Evolutionary conservation across 495 filamentous ascomycete species (phyloP).

Genomic region (Neurospora tetrasperma): DNA sequence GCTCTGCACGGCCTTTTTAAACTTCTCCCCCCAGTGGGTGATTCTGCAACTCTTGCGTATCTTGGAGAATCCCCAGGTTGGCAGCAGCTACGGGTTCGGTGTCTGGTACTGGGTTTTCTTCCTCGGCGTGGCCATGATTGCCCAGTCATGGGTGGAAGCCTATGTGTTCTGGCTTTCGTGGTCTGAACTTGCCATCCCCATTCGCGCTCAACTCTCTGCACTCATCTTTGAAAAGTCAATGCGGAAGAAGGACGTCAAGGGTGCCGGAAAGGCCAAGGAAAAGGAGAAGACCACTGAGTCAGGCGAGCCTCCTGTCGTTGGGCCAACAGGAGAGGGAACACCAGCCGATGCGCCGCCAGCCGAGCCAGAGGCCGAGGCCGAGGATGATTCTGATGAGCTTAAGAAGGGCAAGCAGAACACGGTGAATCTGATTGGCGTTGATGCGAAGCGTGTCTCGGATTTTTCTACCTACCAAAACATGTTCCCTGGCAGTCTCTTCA

Average conservation of each 20-base stretch:
- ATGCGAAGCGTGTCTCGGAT: constrained; percentile 62
- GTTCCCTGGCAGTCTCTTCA: constrained; percentile 50
- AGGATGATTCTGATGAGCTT: constrained; percentile 42
- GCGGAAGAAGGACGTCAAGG: constrained; percentile 67
- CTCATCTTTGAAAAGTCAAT: constrained; percentile 70
- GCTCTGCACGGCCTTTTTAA: constrained; percentile 41
- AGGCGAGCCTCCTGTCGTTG: constrained; percentile 13
- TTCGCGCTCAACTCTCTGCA: constrained; percentile 60
- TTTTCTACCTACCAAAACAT: constrained; percentile 56
- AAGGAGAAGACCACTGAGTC: constrained; percentile 15
- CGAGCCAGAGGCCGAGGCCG: constrained; percentile 24
- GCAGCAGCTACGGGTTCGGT: constrained; percentile 30
- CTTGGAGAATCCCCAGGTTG: constrained; percentile 48
- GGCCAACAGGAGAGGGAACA: constrained; percentile 14
- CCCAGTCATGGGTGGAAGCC: constrained; percentile 47
- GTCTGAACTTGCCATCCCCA: constrained; percentile 50
- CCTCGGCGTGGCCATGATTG: constrained; percentile 47
- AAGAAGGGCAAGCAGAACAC: constrained; percentile 60
- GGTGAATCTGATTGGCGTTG: constrained; percentile 72
- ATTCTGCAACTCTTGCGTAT: constrained; percentile 52
- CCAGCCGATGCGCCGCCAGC: constrained; percentile 7
- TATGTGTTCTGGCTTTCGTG: constrained; percentile 58
- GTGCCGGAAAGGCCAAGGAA: constrained; percentile 20
- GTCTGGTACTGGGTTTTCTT: constrained; percentile 60
- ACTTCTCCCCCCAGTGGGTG: constrained; percentile 61